These are phyloP conservation scores for Abrus precatorius DNA, from an alignment of 306 rosid species.

Conservation along the genomic window DNA sequence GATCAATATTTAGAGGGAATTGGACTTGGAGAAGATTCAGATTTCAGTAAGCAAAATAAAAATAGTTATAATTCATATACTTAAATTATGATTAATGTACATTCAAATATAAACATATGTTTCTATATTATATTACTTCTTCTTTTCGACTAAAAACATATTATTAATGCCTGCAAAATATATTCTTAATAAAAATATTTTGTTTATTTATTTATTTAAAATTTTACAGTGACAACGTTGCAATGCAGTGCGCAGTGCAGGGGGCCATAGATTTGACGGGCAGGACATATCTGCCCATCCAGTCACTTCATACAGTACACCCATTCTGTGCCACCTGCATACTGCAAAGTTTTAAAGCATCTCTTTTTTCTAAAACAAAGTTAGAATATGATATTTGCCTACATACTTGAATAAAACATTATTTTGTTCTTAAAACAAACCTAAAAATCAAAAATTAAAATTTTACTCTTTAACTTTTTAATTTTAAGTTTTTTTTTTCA, in stretches of 20 bases:
- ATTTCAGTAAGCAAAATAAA: background rate
- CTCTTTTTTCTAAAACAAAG: slow-evolving; percentile 5
- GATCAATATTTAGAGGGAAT: background rate
- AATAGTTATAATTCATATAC: too few species aligned
- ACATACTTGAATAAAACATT: too few species aligned
- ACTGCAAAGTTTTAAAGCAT: slow-evolving; percentile 45
- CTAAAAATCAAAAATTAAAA: too few species aligned
- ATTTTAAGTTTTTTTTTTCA: too few species aligned
- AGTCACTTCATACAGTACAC: slow-evolving; percentile 72
- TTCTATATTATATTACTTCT: too few species aligned
- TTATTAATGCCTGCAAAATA: too few species aligned
- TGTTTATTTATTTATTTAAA: background rate
- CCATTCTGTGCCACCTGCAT: slow-evolving; percentile 66
- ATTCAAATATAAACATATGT: too few species aligned
- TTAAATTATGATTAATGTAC: too few species aligned
- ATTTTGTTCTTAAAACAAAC: too few species aligned
- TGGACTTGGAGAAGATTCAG: background rate
- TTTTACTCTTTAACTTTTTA: too few species aligned
- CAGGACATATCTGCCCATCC: slow-evolving; percentile 66
- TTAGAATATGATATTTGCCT: too few species aligned
- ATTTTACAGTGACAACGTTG: slow-evolving; percentile 40
- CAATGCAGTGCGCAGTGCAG: background rate
- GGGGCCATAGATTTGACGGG: slow-evolving; percentile 71
- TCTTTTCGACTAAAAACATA: too few species aligned
- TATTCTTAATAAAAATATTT: background rate